Evolutionary conservation across 1,284 basidiomycete genomes (phyloP).

Genomic region (Cryptococcus sp.): DNA sequence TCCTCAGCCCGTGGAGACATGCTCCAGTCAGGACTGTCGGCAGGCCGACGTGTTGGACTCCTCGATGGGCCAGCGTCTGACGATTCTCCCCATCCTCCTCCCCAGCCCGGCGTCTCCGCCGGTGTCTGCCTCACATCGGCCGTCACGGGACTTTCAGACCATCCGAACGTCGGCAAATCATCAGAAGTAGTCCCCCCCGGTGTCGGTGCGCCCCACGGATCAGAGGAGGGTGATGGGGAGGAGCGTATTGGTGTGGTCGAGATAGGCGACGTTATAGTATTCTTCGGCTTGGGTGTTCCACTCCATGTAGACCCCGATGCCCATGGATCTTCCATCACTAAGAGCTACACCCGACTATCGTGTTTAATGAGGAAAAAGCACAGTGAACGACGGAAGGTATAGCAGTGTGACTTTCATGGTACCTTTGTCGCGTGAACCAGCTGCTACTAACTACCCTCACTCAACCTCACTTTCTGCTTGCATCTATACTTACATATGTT

Average conservation of each 20-base stretch:
- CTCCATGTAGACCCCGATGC: conserved; percentile 27
- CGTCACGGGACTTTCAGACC: too few species aligned
- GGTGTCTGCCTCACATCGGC: not conserved
- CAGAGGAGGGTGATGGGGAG: conserved; percentile 11
- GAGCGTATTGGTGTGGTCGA: not conserved
- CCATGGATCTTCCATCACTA: conserved; percentile 36
- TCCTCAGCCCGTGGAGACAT: not conserved
- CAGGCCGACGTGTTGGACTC: not conserved
- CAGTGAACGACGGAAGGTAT: too few species aligned
- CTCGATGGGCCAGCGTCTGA: not conserved
- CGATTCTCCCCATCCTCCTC: not conserved
- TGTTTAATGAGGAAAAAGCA: too few species aligned
- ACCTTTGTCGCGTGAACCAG: too few species aligned
- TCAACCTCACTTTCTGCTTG: too few species aligned
- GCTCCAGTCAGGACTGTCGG: not conserved
- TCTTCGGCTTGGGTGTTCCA: conserved; percentile 14
- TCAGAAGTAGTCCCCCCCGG: not conserved
- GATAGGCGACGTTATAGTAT: not conserved
- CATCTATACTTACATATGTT: too few species aligned
- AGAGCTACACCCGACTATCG: not conserved
- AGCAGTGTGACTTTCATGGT: too few species aligned
- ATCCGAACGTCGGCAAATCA: too few species aligned
- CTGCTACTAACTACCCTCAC: too few species aligned
- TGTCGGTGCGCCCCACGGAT: conserved; percentile 28
- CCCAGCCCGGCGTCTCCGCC: conserved; percentile 2